Percentiles rank a stretch among this genome's conserved stretches.
Conservation (phyloP, 441 rosid genomes). For the Cnidoscolus chayamansa region DNA sequence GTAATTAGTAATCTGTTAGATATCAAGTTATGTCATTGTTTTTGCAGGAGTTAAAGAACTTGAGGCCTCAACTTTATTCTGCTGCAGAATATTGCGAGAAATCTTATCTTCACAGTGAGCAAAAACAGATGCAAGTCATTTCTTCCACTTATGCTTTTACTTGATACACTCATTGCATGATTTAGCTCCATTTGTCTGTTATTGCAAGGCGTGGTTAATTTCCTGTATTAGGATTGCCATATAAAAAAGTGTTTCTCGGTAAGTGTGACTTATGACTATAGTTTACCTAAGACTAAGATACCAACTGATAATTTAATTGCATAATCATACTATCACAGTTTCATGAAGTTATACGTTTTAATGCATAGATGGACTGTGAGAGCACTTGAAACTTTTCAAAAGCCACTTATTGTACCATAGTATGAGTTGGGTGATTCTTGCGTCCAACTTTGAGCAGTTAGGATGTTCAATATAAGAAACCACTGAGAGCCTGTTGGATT, state of each 20-base stretch:
- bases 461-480: not conserved
- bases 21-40: conserved; percentile 4
- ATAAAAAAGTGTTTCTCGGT: not conserved
- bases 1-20: conserved; percentile 2
- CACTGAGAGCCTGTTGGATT: not conserved
- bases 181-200: conserved; percentile 12
- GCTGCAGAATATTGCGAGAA: conserved; percentile 99
- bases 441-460: not conserved
- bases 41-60: conserved; percentile 86
- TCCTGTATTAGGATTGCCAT: not conserved
- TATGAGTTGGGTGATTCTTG: not conserved
- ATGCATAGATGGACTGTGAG: not conserved
- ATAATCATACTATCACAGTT: too few species aligned
- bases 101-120: conserved; percentile 90
- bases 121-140: conserved; percentile 79
- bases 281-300: not conserved
- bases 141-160: conserved; percentile 8
- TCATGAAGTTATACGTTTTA: too few species aligned
- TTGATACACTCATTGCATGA: not conserved
- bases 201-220: not conserved
- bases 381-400: not conserved
- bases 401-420: too few species aligned
- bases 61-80: conserved; percentile 95
- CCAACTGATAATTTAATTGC: not conserved
- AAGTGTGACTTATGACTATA: not conserved